Evolutionary conservation across 805 yeast species (phyloP).

Genomic region (Cyberlindnera veronae): DNA sequence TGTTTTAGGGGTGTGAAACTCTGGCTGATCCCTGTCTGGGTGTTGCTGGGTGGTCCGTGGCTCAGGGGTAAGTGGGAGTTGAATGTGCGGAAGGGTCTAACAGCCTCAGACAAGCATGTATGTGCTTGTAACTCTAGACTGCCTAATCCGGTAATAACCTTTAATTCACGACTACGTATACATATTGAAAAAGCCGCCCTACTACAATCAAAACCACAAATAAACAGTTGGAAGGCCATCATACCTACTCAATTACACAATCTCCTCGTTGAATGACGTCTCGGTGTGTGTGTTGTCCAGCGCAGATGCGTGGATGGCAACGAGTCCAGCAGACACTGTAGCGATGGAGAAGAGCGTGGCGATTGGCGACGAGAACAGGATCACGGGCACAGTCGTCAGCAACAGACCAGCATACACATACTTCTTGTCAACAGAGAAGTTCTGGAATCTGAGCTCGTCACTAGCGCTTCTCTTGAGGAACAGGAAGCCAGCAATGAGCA

Average conservation of each 20-base stretch:
- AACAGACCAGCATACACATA: conserved; percentile 12
- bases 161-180: too few relatives aligned
- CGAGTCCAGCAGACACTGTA: conserved; percentile 11
- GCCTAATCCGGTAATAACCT: too few relatives aligned
- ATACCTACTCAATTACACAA: conserved; percentile 2
- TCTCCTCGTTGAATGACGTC: conserved; percentile 24
- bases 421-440: conserved; percentile 17
- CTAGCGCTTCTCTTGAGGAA: conserved; percentile 9
- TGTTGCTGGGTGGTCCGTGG: too few relatives aligned
- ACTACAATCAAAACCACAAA: background rate
- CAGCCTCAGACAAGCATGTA: too few relatives aligned
- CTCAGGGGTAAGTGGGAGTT: too few relatives aligned
- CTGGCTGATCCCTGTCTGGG: too few relatives aligned
- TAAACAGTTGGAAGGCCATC: background rate
- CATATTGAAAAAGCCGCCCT: background rate
- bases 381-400: conserved; percentile 19
- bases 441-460: conserved; percentile 9
- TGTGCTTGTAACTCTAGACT: too few relatives aligned
- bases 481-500: conserved; percentile 10
- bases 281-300: conserved; percentile 17
- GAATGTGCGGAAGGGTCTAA: background rate
- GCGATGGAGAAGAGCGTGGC: conserved; percentile 12
- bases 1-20: too few relatives aligned
- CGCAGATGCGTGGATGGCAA: conserved; percentile 15
- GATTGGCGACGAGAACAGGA: conserved; percentile 19